These are phyloP conservation scores for Marsdenia floribunda DNA, from an alignment of 257 asterid species.

Conservation along the genomic window DNA sequence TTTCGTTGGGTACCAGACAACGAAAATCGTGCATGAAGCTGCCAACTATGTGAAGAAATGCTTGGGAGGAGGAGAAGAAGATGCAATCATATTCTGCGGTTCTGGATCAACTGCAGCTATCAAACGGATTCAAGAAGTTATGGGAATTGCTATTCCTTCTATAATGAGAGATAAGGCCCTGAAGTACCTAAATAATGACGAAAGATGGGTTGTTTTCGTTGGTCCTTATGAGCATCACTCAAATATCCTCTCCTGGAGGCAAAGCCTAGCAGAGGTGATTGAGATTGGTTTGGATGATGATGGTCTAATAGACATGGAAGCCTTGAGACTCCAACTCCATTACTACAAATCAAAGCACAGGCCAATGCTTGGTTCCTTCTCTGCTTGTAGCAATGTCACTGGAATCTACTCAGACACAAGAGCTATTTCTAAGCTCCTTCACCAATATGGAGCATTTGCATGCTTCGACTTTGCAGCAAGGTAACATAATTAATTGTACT, in stretches of 20 bases:
- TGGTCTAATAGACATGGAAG: conserved; percentile 51
- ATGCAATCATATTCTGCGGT: conserved; percentile 52
- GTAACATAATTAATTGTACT: no score
- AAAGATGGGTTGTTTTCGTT: conserved; percentile 59
- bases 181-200: conserved; percentile 26
- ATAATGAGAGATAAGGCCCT: conserved; percentile 39
- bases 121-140: conserved; percentile 65
- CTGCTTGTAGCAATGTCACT: conserved; percentile 77
- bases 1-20: conserved; percentile 45
- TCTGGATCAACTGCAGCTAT: conserved; percentile 69
- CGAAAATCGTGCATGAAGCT: conserved; percentile 47
- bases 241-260: conserved; percentile 68
- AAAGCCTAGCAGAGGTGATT: conserved; percentile 66
- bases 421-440: conserved; percentile 46
- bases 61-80: conserved; percentile 53
- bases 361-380: conserved; percentile 62
- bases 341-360: conserved; percentile 29
- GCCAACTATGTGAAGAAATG: conserved; percentile 47
- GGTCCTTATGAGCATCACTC: conserved; percentile 87
- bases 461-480: conserved; percentile 76
- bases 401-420: conserved; percentile 47
- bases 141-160: conserved; percentile 58
- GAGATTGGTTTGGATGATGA: conserved; percentile 52
- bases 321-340: conserved; percentile 31
- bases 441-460: conserved; percentile 51